Percentiles rank a stretch among this genome's conserved stretches.
These are phyloP conservation scores for Eucalyptus pauciflora DNA, from an alignment of 345 rosid species.

Conservation along the genomic window DNA sequence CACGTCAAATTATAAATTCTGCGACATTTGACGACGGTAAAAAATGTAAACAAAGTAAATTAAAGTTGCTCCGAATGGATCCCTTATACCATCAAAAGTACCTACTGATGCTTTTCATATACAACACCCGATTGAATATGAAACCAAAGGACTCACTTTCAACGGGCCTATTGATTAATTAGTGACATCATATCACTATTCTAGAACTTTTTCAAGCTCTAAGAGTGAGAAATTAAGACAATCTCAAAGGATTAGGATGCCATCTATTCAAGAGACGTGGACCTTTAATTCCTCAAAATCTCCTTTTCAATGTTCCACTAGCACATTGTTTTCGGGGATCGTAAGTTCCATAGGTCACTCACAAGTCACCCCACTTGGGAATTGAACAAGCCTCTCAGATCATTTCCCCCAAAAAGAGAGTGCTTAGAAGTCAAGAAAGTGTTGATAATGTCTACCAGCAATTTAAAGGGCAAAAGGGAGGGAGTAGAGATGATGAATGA, in stretches of 20 bases:
- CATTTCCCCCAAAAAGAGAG: not conserved
- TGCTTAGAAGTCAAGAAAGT: not conserved
- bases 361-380: not conserved
- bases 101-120: not conserved
- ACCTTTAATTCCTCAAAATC: not conserved
- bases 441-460: not conserved
- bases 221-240: not conserved
- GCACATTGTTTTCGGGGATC: not conserved
- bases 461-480: not conserved
- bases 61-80: not conserved
- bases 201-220: not conserved
- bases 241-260: not conserved
- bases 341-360: not conserved
- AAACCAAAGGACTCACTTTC: not conserved
- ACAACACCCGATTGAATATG: not conserved
- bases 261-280: not conserved
- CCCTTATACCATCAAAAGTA: not conserved
- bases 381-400: not conserved
- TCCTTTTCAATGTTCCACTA: not conserved
- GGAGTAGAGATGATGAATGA: not conserved
- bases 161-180: not conserved
- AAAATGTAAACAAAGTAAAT: not conserved
- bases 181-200: not conserved
- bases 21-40: fast-evolving
- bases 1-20: not conserved